Percentiles rank a stretch among this genome's conserved stretches.
phyloP scores from a whole-genome alignment of 768 basidiomycete genomes.

The Ramaria sp. region DNA sequence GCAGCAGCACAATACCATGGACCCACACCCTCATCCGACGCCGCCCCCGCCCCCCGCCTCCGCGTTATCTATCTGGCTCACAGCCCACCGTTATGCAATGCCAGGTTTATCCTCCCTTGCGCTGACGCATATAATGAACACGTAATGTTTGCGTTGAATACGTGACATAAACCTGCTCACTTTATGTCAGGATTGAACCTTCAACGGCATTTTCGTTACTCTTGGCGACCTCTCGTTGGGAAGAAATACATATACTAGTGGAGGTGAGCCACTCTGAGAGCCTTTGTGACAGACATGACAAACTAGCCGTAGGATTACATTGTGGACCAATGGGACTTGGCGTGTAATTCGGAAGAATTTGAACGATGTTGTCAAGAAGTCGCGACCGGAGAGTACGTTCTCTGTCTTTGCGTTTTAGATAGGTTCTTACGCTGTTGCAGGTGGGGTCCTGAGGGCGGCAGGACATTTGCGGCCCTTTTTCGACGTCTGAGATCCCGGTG shows the following conservation, averaged over 20 bases:
- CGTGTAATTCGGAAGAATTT: slow-evolving; percentile 51
- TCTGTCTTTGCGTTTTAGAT: not conserved
- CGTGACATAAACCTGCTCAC: not conserved
- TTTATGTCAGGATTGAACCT: slow-evolving; percentile 44
- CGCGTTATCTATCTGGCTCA: slow-evolving; percentile 63
- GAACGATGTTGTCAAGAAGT: slow-evolving; percentile 63
- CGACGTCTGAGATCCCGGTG: slow-evolving; percentile 45
- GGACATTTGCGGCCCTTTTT: slow-evolving; percentile 55
- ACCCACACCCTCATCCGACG: slow-evolving; percentile 67
- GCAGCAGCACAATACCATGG: slow-evolving; percentile 22
- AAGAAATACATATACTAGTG: slow-evolving; percentile 47
- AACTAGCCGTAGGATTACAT: slow-evolving; percentile 47
- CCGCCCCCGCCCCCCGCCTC: slow-evolving; percentile 53
- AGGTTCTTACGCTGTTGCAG: slow-evolving; percentile 22
- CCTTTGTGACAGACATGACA: not conserved
- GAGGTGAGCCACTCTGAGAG: slow-evolving; percentile 32
- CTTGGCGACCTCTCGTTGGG: slow-evolving; percentile 58
- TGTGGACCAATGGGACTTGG: slow-evolving; percentile 67
- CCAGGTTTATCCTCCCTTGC: slow-evolving; percentile 54
- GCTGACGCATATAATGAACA: slow-evolving; percentile 54
- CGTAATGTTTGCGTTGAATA: not conserved
- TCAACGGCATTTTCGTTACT: slow-evolving; percentile 56
- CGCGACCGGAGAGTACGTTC: slow-evolving; percentile 58
- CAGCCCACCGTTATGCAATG: slow-evolving; percentile 67
- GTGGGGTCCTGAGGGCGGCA: slow-evolving; percentile 64